Evolutionary conservation across 129 eudicot species (phyloP).

Genomic region (Sambucus nigra): DNA sequence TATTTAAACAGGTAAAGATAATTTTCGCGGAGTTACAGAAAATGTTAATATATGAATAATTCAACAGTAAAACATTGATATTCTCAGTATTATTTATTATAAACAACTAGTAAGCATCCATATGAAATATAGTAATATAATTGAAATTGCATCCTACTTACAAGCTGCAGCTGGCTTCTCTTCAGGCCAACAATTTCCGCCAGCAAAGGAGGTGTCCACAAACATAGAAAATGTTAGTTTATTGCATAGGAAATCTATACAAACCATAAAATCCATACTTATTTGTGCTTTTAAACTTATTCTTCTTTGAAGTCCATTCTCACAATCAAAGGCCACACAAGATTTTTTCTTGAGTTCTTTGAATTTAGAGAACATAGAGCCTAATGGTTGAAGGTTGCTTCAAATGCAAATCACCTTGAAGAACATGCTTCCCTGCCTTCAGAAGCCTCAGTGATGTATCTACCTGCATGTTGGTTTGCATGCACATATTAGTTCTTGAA

Average conservation of each 20-base stretch:
- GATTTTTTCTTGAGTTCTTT: neutral
- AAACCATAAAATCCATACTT: neutral
- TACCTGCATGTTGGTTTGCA: constrained; percentile 80
- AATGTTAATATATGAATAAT: neutral
- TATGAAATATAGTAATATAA: neutral
- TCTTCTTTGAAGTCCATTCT: neutral
- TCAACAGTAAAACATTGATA: too few relatives aligned
- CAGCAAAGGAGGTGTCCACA: constrained; percentile 33
- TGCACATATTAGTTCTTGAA: too few relatives aligned
- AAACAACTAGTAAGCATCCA: neutral
- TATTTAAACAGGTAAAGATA: too few relatives aligned
- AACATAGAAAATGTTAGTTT: constrained; percentile 25
- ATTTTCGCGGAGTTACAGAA: too few relatives aligned
- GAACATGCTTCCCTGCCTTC: constrained; percentile 92
- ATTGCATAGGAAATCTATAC: constrained; percentile 5
- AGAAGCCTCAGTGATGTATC: constrained; percentile 69
- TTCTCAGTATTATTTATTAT: too few relatives aligned
- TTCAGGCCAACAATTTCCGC: constrained; percentile 32
- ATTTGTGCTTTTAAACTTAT: too few relatives aligned
- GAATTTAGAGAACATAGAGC: neutral
- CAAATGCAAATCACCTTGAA: constrained; percentile 49
- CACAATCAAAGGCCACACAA: neutral
- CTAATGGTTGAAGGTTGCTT: neutral
- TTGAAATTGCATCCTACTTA: constrained; percentile 28
- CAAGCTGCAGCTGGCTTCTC: constrained; percentile 95